Evolutionary conservation across 1,284 basidiomycete species (phyloP), one percentile per base, ranked within the genome.

Genomic region (Ceratobasidium sp.): DNA sequence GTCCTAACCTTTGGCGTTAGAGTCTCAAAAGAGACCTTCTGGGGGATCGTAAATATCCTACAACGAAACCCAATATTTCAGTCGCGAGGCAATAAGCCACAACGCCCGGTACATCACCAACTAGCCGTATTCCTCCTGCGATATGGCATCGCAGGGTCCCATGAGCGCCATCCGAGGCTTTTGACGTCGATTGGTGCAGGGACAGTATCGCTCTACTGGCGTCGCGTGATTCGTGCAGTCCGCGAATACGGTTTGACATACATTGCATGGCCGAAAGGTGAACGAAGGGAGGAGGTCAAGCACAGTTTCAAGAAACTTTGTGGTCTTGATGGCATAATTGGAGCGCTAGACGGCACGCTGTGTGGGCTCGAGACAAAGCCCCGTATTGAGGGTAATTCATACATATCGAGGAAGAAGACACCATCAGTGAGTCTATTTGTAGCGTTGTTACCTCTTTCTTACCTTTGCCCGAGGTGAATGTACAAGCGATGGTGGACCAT

Each of bases 371-470:
- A n/a, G n/a, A 43, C 37, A 19, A 65, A 65, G 44, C 62, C 62
- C 7, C 22, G n/a, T 4, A 29, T 65, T 15, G 40, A 22, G 6
- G 62, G 62, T 1, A 7, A 65, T 25, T 65, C 62, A 0, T 65
- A 46, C 19, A n/a, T 65, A n/a, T 65, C 62, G 3, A n/a, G 40
- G n/a, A 65, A 65, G 17, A 65, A 65, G n/a, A 65, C 37, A 22
- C n/a, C 43, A 25, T 40, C 15, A 22, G 61, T 64, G 43, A 40
- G 61, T 64, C n/a, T n/a, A 40, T 37, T 43, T 64, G n/a, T n/a
- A n/a, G n/a, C n/a, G n/a, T n/a, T n/a, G n/a, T n/a, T n/a, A n/a
- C n/a, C n/a, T n/a, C n/a, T n/a, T n/a, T n/a, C n/a, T n/a, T n/a
- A n/a, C n/a, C n/a, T n/a, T n/a, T n/a, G n/a, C n/a, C n/a, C n/a